These are phyloP conservation scores for Claviceps paspali DNA, from an alignment of 2,329 filamentous ascomycete genomes.

Conservation along the genomic window DNA sequence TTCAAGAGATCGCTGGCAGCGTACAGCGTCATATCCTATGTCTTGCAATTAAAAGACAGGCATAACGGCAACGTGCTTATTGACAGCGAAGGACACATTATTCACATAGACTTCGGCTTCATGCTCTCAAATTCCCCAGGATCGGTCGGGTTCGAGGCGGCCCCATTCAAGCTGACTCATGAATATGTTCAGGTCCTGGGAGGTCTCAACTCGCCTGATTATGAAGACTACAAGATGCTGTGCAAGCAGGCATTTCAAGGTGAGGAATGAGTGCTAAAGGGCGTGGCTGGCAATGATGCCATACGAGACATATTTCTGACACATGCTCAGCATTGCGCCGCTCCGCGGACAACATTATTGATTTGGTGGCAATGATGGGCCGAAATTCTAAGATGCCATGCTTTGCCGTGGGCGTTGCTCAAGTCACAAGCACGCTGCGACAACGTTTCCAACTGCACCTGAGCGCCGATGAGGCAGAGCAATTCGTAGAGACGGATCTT, in stretches of 20 bases:
- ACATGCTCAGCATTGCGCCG: slow-evolving; percentile 47
- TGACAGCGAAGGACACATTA: slow-evolving; percentile 72
- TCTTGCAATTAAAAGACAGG: slow-evolving; percentile 71
- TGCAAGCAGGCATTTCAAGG: slow-evolving; percentile 77
- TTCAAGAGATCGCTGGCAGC: slow-evolving; percentile 72
- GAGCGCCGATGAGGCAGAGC: slow-evolving; percentile 67
- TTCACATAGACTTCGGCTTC: slow-evolving; percentile 83
- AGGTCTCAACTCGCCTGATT: slow-evolving; percentile 53
- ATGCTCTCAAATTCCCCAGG: slow-evolving; percentile 81
- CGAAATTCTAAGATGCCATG: slow-evolving; percentile 73
- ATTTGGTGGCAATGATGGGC: slow-evolving; percentile 74
- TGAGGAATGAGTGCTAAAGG: slow-evolving; percentile 22
- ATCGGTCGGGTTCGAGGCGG: slow-evolving; percentile 72
- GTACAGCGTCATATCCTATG: slow-evolving; percentile 73
- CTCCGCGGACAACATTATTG: slow-evolving; percentile 67
- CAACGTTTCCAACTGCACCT: slow-evolving; percentile 71
- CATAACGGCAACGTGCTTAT: slow-evolving; percentile 81
- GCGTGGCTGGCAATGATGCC: no score
- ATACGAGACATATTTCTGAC: no score
- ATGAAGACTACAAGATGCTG: slow-evolving; percentile 58
- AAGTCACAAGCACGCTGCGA: slow-evolving; percentile 53
- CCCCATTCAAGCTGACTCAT: slow-evolving; percentile 73
- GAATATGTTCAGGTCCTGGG: slow-evolving; percentile 77
- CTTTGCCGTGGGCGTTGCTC: slow-evolving; percentile 57
- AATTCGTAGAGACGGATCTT: slow-evolving; percentile 66